A percentile compares a stretch with the other conserved stretches of the same genome.
These are phyloP conservation scores for Gloeostereum incarnatum DNA, from an alignment of 768 basidiomycete species.

Conservation along the genomic window DNA sequence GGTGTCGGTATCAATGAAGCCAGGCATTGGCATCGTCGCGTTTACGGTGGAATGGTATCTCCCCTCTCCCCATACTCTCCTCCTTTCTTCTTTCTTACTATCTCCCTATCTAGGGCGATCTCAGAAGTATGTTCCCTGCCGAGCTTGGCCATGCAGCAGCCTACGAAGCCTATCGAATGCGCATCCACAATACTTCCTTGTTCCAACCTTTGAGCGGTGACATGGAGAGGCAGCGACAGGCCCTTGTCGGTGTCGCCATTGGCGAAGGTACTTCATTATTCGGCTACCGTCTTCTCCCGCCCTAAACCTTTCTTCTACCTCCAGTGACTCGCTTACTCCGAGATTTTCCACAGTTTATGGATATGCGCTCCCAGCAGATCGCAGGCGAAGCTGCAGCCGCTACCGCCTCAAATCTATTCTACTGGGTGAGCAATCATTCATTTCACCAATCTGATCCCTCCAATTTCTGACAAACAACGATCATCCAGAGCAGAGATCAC, in stretches of 20 bases:
- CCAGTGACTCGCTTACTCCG: constrained; percentile 50
- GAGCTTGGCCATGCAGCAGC: constrained; percentile 74
- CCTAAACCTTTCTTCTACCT: constrained; percentile 6
- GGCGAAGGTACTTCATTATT: constrained; percentile 46
- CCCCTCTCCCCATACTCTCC: constrained; percentile 1
- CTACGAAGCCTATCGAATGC: constrained; percentile 65
- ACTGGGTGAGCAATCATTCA: constrained; percentile 27
- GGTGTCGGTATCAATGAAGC: constrained; percentile 56
- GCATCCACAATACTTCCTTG: constrained; percentile 48
- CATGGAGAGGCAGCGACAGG: constrained; percentile 54
- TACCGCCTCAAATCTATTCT: constrained; percentile 54
- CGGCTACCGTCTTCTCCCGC: neutral
- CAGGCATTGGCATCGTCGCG: constrained; percentile 52
- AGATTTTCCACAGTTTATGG: constrained; percentile 31
- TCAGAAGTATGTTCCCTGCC: constrained; percentile 38
- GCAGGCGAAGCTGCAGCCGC: constrained; percentile 61
- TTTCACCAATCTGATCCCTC: neutral
- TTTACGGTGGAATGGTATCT: constrained; percentile 53
- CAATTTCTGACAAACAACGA: constrained; percentile 2
- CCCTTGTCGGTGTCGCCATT: constrained; percentile 55
- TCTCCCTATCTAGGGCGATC: constrained; percentile 31
- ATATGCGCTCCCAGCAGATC: constrained; percentile 35
- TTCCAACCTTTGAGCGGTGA: constrained; percentile 50
- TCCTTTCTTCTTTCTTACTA: neutral
- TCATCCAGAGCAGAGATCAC: constrained; percentile 24